Percentiles rank a stretch among this genome's conserved stretches.
These are phyloP conservation scores for Penicillium olsonii DNA, from an alignment of 2,329 filamentous ascomycete genomes.

Conservation along the genomic window DNA sequence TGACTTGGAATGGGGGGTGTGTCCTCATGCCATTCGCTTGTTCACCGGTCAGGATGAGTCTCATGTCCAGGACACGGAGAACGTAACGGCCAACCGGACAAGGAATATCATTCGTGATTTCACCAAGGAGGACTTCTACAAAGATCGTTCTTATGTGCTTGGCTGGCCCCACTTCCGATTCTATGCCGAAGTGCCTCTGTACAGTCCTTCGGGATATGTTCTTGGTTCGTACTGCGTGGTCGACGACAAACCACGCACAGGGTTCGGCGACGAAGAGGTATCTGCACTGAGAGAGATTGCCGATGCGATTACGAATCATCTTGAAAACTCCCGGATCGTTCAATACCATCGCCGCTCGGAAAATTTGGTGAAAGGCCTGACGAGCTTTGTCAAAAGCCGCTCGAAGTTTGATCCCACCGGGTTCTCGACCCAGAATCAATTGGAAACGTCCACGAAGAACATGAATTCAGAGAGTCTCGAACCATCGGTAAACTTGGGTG, in stretches of 20 bases:
- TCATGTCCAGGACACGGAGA: slow-evolving; percentile 18
- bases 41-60: slow-evolving; percentile 26
- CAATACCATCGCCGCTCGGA: slow-evolving; percentile 59
- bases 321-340: slow-evolving; percentile 58
- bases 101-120: slow-evolving; percentile 44
- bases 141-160: slow-evolving; percentile 35
- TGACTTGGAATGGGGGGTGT: slow-evolving; percentile 25
- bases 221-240: slow-evolving; percentile 63
- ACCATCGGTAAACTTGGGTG: not conserved
- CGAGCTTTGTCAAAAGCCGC: slow-evolving; percentile 51
- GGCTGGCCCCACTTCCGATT: slow-evolving; percentile 44
- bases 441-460: slow-evolving; percentile 2
- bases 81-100: slow-evolving; percentile 30
- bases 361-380: slow-evolving; percentile 58
- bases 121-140: slow-evolving; percentile 35
- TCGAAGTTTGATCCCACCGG: slow-evolving; percentile 26
- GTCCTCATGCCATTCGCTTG: slow-evolving; percentile 24
- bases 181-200: slow-evolving; percentile 63
- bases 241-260: slow-evolving; percentile 54
- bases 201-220: slow-evolving; percentile 54
- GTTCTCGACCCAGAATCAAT: slow-evolving; percentile 13
- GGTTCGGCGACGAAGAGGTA: slow-evolving; percentile 37
- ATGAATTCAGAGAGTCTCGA: not conserved
- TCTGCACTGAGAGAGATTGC: slow-evolving; percentile 59
- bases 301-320: slow-evolving; percentile 57